These are phyloP conservation scores for Lentinula sp. DNA, from an alignment of 768 basidiomycete genomes.

Conservation along the genomic window DNA sequence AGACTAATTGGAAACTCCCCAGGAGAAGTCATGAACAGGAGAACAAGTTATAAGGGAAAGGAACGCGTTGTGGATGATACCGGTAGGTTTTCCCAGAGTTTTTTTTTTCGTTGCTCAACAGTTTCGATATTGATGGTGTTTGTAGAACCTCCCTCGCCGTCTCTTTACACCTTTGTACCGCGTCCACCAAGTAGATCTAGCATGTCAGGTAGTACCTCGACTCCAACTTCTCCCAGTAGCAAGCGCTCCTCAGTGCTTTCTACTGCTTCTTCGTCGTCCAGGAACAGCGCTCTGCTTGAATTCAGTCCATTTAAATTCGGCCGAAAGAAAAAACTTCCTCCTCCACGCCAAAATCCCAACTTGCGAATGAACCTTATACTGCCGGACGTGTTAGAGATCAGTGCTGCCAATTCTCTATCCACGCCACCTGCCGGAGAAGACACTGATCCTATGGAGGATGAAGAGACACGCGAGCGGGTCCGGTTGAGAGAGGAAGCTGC, in stretches of 20 bases:
- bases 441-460: constrained; percentile 24
- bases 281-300: background rate
- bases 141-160: constrained; percentile 2
- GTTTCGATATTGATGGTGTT: background rate
- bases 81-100: background rate
- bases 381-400: constrained; percentile 73
- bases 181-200: background rate
- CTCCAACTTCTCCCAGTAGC: background rate
- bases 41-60: constrained; percentile 2
- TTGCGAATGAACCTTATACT: constrained; percentile 38
- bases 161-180: constrained; percentile 2
- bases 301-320: constrained; percentile 2
- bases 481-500: constrained; percentile 73
- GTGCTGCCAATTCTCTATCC: constrained; percentile 22
- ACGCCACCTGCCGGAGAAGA: constrained; percentile 1
- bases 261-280: background rate
- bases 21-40: background rate
- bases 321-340: background rate
- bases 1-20: background rate
- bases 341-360: background rate
- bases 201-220: background rate
- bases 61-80: constrained; percentile 2
- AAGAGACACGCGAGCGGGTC: constrained; percentile 68
- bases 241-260: constrained; percentile 1
- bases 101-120: background rate